A percentile compares a stretch with the other conserved stretches of the same genome.
phyloP scores from a whole-genome alignment of 352 stramenopile species.

The Globisporangium perplexum region DNA sequence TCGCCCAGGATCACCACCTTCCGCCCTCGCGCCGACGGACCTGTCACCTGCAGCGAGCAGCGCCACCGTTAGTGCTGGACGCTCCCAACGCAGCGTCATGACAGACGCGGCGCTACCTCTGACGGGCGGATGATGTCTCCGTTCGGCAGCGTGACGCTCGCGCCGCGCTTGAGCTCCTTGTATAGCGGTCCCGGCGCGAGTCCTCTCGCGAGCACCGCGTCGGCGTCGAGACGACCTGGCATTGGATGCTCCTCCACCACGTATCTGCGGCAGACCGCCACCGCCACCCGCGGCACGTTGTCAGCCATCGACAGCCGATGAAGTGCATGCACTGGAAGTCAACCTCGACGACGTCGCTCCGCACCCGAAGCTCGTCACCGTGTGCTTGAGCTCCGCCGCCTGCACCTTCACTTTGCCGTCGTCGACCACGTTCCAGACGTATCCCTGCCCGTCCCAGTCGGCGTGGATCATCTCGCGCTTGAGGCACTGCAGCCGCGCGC shows the following conservation, averaged over 20 bases:
- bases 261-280: slow-evolving; percentile 27
- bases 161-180: slow-evolving; percentile 84
- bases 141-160: slow-evolving; percentile 76
- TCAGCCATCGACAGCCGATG: background rate
- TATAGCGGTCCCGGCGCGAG: slow-evolving; percentile 89
- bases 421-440: slow-evolving; percentile 70
- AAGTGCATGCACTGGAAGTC: too few species aligned
- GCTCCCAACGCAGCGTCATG: background rate
- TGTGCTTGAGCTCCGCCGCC: slow-evolving; percentile 72
- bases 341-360: background rate
- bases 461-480: slow-evolving; percentile 47
- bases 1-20: slow-evolving; percentile 81
- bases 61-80: background rate
- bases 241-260: slow-evolving; percentile 72
- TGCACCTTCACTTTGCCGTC: slow-evolving; percentile 56
- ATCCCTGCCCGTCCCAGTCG: slow-evolving; percentile 44
- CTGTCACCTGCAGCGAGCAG: slow-evolving; percentile 37
- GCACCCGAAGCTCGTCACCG: slow-evolving; percentile 75
- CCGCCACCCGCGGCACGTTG: too few species aligned
- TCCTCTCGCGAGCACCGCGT: slow-evolving; percentile 71
- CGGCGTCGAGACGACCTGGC: slow-evolving; percentile 81
- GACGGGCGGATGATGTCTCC: slow-evolving; percentile 65
- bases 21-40: slow-evolving; percentile 44
- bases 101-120: slow-evolving; percentile 38
- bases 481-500: slow-evolving; percentile 21